Evolutionary conservation across 2,329 filamentous ascomycete species (phyloP), one percentile per base, ranked within the genome.

Genomic region (Fusarium nygamai): DNA sequence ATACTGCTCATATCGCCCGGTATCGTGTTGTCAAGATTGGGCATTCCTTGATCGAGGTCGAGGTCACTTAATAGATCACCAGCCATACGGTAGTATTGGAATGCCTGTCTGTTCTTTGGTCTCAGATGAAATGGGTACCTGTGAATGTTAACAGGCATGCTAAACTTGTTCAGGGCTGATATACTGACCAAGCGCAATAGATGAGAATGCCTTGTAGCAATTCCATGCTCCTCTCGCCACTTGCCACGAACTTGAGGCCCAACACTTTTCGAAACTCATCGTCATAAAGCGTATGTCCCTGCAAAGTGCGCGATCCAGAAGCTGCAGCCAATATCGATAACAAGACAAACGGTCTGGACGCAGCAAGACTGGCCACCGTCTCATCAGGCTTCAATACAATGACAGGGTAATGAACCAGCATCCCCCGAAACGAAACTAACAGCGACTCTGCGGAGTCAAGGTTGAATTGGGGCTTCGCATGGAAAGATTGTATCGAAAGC

Each of bases 101-200:
- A 80, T 2, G 84, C 80, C 44, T 88, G 86, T 68, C 81, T 87
- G 69, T 85, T 87, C 66, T 83, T 88, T 5, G 87, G 87, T 2
- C 88, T 81, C 20, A 89, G 80, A 67, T 89, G 87, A 43, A 88
- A 88, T 1, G 88, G 88, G 57, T 89, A 89, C 87, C 87, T 89
- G 59, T 43, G 12, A 64, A 44, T 29, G 19, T 41, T 38, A 70
- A 36, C 6, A 8, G 44, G 44, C n/a, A 6, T n/a, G 13, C 7
- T 16, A 12, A 14, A 13, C 33, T 24, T 10, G n/a, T 13, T 7
- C 11, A 27, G 11, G 7, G 14, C 24, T 31, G 10, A 16, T 29
- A 8, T 33, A 65, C 82, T 73, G 79, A 91, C 89, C 89, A 91
- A 24, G 85, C 83, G 57, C 87, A 85, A 69, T 91, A 91, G 11